Percentiles rank a stretch among this genome's conserved stretches.
phyloP scores from a whole-genome alignment of 345 rosid species.

The Trapa incisa region DNA sequence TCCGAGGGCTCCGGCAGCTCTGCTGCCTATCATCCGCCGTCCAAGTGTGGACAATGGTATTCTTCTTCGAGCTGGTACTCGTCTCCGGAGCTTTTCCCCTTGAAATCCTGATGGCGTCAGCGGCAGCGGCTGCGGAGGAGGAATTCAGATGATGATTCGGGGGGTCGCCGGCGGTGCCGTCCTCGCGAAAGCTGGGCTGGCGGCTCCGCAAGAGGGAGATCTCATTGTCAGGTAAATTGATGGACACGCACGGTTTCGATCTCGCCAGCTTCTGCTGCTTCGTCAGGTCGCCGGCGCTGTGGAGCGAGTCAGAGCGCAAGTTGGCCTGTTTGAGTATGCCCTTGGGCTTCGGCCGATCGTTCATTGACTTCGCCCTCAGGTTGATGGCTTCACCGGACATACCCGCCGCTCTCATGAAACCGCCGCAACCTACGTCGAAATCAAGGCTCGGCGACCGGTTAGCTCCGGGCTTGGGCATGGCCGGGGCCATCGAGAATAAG shows the following conservation, averaged over 20 bases:
- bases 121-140: neutral
- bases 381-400: neutral
- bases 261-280: conserved; percentile 48
- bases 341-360: conserved; percentile 66
- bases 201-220: conserved; percentile 54
- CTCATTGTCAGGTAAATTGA: conserved; percentile 89
- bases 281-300: conserved; percentile 10
- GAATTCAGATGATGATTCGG: no score
- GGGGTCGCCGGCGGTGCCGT: conserved; percentile 2
- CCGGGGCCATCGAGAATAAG: conserved; percentile 90
- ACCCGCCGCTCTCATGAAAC: neutral
- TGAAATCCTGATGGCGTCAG: conserved; percentile 5
- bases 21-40: conserved; percentile 9
- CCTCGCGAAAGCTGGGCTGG: conserved; percentile 44
- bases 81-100: conserved; percentile 14
- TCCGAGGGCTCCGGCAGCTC: conserved; percentile 29
- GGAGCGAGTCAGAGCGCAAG: conserved; percentile 24
- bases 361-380: conserved; percentile 34
- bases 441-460: conserved; percentile 16
- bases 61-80: conserved; percentile 8
- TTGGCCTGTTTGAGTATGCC: conserved; percentile 74
- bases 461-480: conserved; percentile 31
- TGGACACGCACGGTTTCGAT: conserved; percentile 78
- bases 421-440: conserved; percentile 14
- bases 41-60: neutral